phyloP scores from a whole-genome alignment of 1,284 basidiomycete genomes.

The Grifola frondosa region DNA sequence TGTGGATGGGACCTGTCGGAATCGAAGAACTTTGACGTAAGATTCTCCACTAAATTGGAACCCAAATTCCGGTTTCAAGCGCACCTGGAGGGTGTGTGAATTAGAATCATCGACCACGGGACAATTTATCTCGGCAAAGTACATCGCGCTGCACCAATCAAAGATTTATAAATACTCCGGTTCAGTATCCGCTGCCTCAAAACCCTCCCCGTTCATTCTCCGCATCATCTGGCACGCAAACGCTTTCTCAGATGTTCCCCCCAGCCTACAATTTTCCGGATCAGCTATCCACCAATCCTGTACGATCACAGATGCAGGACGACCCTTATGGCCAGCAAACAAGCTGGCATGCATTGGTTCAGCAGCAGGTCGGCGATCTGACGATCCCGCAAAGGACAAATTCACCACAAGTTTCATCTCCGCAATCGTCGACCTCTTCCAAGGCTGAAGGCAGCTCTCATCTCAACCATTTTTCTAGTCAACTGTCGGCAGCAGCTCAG shows the following conservation, averaged over 20 bases:
- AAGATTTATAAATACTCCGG: conserved; percentile 17
- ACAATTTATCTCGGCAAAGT: conserved; percentile 13
- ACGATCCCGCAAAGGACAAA: conserved; percentile 6
- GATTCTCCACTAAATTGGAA: no score
- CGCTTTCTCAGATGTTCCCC: conserved; percentile 16
- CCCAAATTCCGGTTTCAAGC: no score
- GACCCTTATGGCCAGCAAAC: conserved; percentile 9
- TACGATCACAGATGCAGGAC: conserved; percentile 11
- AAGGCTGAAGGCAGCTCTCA: conserved; percentile 14
- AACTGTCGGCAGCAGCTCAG: no score
- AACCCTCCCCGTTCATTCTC: conserved; percentile 19
- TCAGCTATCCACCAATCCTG: conserved; percentile 11
- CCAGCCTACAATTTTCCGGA: conserved; percentile 14
- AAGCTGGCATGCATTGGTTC: conserved; percentile 12
- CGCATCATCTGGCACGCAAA: conserved; percentile 17
- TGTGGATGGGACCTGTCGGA: no score
- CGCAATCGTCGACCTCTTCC: conserved; percentile 17
- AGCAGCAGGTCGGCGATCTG: conserved; percentile 15
- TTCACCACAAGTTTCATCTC: conserved; percentile 19
- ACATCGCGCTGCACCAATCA: conserved; percentile 12
- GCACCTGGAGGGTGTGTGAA: no score
- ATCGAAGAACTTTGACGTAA: no score
- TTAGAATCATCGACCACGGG: no score
- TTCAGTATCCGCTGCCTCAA: conserved; percentile 16
- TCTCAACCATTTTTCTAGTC: conserved; percentile 15